Evolutionary conservation across 768 basidiomycete species (phyloP), one percentile per base, ranked within the genome.

Genomic region (Podaxis sp.): DNA sequence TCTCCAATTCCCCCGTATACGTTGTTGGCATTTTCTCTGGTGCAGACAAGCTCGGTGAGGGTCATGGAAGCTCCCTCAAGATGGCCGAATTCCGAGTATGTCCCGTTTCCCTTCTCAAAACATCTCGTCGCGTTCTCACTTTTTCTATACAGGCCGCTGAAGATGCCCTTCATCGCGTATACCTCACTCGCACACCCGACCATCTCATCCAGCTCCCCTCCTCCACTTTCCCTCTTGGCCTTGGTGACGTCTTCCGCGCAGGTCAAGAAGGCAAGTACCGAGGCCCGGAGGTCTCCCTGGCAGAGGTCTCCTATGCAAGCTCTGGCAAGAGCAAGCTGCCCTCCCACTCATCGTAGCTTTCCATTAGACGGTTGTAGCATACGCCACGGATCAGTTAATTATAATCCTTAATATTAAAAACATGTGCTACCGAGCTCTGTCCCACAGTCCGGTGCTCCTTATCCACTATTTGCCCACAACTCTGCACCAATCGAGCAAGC

Each of bases 21-120:
- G 90, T 97, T n/a, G 90, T 96, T n/a, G 97, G 94, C 17, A 90
- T 97, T 63, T 98, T 85, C 73, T 92, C 87, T 24, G 94, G 87
- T 43, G 80, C 76, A 62, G 92, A 85, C 72, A 85, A 97, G 74
- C 84, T 99, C 2, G 94, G 96, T 4, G 96, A 99, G 75, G 95
- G 96, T 13, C 94, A 96, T 70, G 97, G 97, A 57, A 89, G 86
- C 66, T 95, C 93, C 2, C 77, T 98, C 59, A 88, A 85, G 73
- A 98, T 98, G 96, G 94, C 94, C 15, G 94, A 98, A 75, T 96
- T 85, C 76, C 81, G 96, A 61, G 94, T 94, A 74, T 57, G 85
- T 57, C n/a, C 12, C 8, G 41, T n/a, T 49, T 43, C 38, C 17
- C 58, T n/a, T 24, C 27, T 57, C 19, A 27, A 65, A 22, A 9